Evolutionary conservation across 2,329 filamentous ascomycete species (phyloP).

Genomic region (Ophiosphaerella herpotricha): DNA sequence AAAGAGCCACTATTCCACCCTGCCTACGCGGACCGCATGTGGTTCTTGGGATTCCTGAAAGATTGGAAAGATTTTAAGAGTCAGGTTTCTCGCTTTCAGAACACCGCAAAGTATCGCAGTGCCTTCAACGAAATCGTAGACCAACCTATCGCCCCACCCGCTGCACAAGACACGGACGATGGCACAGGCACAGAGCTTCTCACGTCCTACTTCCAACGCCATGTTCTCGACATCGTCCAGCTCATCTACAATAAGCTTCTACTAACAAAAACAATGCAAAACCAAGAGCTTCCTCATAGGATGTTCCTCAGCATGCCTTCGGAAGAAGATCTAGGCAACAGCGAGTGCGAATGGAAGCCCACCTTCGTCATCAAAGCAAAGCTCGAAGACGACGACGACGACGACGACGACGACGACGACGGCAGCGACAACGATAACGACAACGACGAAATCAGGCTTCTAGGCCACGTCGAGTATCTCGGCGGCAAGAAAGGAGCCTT

Average conservation of each 20-base stretch:
- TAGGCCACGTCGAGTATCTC: constrained; percentile 27
- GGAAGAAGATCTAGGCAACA: constrained; percentile 7
- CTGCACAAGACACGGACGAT: neutral
- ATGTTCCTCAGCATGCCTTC: constrained; percentile 4
- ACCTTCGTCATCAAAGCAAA: constrained; percentile 14
- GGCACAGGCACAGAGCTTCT: neutral
- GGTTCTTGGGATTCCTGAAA: constrained; percentile 22
- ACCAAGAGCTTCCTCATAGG: neutral
- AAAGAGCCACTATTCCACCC: constrained; percentile 11
- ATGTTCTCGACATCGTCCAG: constrained; percentile 10
- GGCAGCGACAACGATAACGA: no score
- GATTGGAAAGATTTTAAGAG: constrained; percentile 13
- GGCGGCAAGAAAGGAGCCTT: constrained; percentile 18
- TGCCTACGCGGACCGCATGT: constrained; percentile 9
- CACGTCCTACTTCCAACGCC: constrained; percentile 10
- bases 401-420: no score
- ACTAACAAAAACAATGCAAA: neutral
- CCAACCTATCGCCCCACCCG: constrained; percentile 2
- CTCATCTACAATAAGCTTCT: constrained; percentile 9
- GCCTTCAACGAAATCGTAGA: constrained; percentile 11
- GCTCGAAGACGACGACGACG: neutral
- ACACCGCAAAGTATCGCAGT: neutral
- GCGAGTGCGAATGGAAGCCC: constrained; percentile 9
- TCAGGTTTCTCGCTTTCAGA: constrained; percentile 5
- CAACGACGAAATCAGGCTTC: constrained; percentile 6